Conservation (phyloP, 345 rosid genomes). For the Hibiscus syriacus region DNA sequence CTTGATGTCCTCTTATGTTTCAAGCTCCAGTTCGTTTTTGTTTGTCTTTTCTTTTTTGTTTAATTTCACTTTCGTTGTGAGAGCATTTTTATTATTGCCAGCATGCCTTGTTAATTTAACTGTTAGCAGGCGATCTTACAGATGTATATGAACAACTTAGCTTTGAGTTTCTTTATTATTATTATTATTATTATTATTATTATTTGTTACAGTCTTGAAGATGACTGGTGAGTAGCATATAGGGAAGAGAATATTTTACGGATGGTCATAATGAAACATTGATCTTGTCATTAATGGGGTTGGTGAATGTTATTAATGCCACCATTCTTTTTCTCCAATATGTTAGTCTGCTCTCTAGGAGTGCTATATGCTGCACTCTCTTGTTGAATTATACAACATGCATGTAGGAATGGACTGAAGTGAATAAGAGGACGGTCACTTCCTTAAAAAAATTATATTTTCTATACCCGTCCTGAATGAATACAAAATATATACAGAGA, state of each 20-base stretch:
- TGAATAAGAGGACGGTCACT: no score
- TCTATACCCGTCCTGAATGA: no score
- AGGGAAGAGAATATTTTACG: background rate
- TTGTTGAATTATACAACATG: background rate
- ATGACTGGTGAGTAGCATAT: background rate
- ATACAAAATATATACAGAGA: no score
- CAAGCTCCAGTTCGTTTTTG: background rate
- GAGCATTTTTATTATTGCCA: no score
- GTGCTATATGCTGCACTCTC: background rate
- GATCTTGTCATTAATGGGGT: slow-evolving; percentile 7
- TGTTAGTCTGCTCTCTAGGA: background rate
- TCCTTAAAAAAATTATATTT: no score
- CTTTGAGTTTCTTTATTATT: no score
- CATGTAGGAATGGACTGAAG: no score
- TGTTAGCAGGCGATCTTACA: no score
- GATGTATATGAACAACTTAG: slow-evolving; percentile 4
- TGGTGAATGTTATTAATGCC: slow-evolving; percentile 6
- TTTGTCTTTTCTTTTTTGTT: background rate
- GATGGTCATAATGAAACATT: background rate
- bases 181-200: no score
- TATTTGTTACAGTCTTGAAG: background rate
- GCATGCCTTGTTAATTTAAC: no score
- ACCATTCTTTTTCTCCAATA: background rate
- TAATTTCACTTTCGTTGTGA: background rate
- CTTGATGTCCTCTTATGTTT: background rate